These are phyloP conservation scores for Aspergillus pseudoglaucus DNA, from an alignment of 2,329 filamentous ascomycete genomes.

Conservation along the genomic window DNA sequence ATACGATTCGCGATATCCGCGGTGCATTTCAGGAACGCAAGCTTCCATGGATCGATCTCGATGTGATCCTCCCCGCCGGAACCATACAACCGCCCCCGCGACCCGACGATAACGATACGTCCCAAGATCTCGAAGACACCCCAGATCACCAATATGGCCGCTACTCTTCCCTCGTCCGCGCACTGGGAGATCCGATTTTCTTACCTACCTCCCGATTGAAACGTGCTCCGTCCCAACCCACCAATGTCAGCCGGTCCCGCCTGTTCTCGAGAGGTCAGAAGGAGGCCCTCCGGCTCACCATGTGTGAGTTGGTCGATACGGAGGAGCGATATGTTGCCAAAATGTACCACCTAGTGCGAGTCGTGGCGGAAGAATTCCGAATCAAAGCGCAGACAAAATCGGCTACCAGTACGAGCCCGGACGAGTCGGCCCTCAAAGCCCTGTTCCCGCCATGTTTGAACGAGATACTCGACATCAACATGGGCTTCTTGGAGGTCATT, in stretches of 20 bases:
- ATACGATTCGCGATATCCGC: constrained; percentile 67
- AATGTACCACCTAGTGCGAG: constrained; percentile 72
- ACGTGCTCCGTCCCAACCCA: constrained; percentile 80
- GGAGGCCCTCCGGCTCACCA: constrained; percentile 74
- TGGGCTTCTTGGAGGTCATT: constrained; percentile 70
- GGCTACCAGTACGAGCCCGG: constrained; percentile 61
- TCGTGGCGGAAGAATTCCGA: constrained; percentile 74
- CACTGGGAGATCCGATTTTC: constrained; percentile 79
- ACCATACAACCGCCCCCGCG: constrained; percentile 60
- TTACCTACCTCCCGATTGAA: constrained; percentile 77
- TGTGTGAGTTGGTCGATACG: constrained; percentile 85
- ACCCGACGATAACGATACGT: constrained; percentile 55
- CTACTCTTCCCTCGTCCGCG: constrained; percentile 68
- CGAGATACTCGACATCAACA: constrained; percentile 73
- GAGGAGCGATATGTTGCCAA: constrained; percentile 92
- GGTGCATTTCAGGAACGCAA: constrained; percentile 74
- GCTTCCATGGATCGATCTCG: constrained; percentile 77
- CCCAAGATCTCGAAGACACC: constrained; percentile 18
- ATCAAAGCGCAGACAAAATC: constrained; percentile 57
- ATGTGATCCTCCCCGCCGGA: constrained; percentile 75
- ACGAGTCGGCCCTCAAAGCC: constrained; percentile 63
- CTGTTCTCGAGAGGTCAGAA: constrained; percentile 77
- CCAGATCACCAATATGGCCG: constrained; percentile 59
- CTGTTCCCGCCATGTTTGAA: constrained; percentile 78
- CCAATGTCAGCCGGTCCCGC: constrained; percentile 68